These are phyloP conservation scores for Arthrobotrys sphaeroides DNA, from an alignment of 2,329 filamentous ascomycete species.

Conservation along the genomic window DNA sequence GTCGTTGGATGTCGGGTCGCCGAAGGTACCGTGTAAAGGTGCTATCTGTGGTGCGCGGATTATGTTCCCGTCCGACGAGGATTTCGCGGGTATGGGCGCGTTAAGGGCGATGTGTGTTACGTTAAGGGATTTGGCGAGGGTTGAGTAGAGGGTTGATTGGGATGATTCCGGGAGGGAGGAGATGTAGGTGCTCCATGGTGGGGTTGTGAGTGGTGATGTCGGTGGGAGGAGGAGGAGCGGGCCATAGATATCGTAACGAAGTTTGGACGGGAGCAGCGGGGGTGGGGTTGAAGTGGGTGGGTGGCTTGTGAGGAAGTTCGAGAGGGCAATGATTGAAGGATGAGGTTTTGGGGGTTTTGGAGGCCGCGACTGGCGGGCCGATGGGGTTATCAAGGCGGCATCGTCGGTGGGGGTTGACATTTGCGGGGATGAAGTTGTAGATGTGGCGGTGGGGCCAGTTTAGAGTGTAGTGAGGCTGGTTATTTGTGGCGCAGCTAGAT, in stretches of 20 bases:
- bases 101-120: conserved; percentile 70
- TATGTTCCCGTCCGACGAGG: conserved; percentile 69
- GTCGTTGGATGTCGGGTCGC: conserved; percentile 66
- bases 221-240: conserved; percentile 69
- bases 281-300: background rate
- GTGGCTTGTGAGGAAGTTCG: conserved; percentile 20
- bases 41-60: conserved; percentile 78
- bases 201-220: conserved; percentile 62
- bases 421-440: background rate
- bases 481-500: background rate
- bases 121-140: conserved; percentile 62
- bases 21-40: conserved; percentile 79
- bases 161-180: conserved; percentile 54
- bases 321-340: conserved; percentile 16
- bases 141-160: conserved; percentile 61
- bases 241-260: conserved; percentile 67
- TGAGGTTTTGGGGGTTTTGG: conserved; percentile 26
- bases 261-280: conserved; percentile 53
- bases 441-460: background rate
- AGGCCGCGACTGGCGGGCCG: background rate
- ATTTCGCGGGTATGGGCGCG: conserved; percentile 65
- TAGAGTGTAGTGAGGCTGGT: background rate
- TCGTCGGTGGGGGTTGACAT: background rate
- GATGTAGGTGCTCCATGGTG: conserved; percentile 60
- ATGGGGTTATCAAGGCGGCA: background rate